A percentile compares a stretch with the other conserved stretches of the same genome.
These are phyloP conservation scores for Phoenix dactylifera DNA, from an alignment of 176 grass and related monocot species.

Conservation along the genomic window DNA sequence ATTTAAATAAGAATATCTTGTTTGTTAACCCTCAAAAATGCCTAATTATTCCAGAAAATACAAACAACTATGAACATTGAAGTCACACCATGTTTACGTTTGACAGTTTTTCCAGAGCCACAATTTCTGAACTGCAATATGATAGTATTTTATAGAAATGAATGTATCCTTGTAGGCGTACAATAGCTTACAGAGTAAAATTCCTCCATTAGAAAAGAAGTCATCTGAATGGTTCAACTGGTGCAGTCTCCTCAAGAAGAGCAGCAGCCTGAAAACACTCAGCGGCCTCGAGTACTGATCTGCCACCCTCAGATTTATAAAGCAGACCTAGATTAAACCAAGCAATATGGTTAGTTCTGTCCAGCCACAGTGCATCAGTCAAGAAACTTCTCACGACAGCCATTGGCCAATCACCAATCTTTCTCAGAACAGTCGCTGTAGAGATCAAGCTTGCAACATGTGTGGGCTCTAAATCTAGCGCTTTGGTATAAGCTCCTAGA, in stretches of 20 bases:
- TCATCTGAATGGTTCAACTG: slow-evolving; percentile 97
- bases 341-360: slow-evolving; percentile 74
- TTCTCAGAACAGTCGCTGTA: slow-evolving; percentile 43
- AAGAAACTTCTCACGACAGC: slow-evolving; percentile 53
- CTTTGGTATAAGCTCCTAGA: slow-evolving; percentile 53
- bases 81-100: too few species aligned
- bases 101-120: slow-evolving; percentile 5
- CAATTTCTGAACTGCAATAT: slow-evolving; percentile 22
- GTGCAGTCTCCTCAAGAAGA: slow-evolving; percentile 89
- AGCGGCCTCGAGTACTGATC: slow-evolving; percentile 51
- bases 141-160: slow-evolving; percentile 19
- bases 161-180: slow-evolving; percentile 21
- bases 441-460: slow-evolving; percentile 92
- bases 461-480: slow-evolving; percentile 56
- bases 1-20: too few species aligned
- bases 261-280: slow-evolving; percentile 94
- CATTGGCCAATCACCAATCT: slow-evolving; percentile 50
- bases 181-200: slow-evolving; percentile 38
- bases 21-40: too few species aligned
- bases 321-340: slow-evolving; percentile 94
- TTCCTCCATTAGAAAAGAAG: slow-evolving; percentile 16
- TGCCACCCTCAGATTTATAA: slow-evolving; percentile 62
- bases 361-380: slow-evolving; percentile 73
- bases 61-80: too few species aligned
- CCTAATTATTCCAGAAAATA: too few species aligned